phyloP scores from a whole-genome alignment of 1,284 basidiomycete genomes.

The Puccinia polysora region DNA sequence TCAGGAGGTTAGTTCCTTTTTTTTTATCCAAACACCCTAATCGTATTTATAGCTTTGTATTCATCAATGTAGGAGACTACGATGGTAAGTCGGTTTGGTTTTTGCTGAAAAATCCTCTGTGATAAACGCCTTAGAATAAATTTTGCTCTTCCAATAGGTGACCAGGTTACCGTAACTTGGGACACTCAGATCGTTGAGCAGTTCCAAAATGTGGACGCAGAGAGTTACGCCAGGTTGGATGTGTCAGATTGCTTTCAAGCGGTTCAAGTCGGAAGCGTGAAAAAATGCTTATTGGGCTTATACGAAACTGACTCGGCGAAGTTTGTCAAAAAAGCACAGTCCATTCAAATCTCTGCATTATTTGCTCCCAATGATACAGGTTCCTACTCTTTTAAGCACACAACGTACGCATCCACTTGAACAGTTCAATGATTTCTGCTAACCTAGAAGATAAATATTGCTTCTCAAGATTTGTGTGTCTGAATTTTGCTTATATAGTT shows the following conservation, averaged over 20 bases:
- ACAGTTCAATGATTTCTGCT: no score
- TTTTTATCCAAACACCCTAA: background rate
- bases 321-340: slow-evolving; percentile 30
- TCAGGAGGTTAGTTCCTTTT: slow-evolving; percentile 23
- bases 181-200: slow-evolving; percentile 8
- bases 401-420: background rate
- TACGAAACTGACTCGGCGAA: background rate
- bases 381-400: slow-evolving; percentile 1
- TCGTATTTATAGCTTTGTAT: background rate
- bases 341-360: slow-evolving; percentile 3
- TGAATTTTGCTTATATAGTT: background rate
- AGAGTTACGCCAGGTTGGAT: background rate
- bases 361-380: slow-evolving; percentile 16
- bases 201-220: slow-evolving; percentile 24
- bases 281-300: background rate
- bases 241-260: background rate
- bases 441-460: no score
- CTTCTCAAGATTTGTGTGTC: no score
- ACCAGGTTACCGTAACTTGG: slow-evolving; percentile 32
- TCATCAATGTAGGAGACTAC: slow-evolving; percentile 24
- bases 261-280: slow-evolving; percentile 1
- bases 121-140: background rate
- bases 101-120: background rate
- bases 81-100: slow-evolving; percentile 18
- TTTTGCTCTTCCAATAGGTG: slow-evolving; percentile 8